Base-by-base conservation (phyloP, 441 rosid species). In the Mallotus repandus region DNA sequence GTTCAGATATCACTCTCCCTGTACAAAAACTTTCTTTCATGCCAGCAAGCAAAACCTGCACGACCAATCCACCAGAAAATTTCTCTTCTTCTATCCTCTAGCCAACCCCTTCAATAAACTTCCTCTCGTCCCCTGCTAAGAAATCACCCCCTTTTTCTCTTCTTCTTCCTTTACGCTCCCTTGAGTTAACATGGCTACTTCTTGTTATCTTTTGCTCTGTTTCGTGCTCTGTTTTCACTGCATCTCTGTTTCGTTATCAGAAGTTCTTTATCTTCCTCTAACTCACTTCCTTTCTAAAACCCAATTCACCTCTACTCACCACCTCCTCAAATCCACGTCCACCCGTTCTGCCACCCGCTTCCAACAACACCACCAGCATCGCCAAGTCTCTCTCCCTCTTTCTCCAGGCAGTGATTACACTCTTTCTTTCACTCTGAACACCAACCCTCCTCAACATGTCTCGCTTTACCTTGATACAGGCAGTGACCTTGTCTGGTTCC, bases 401-500 rank as follows among this genome's bases (percentile, higher is more conserved):
- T n/a, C n/a, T n/a, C n/a, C n/a, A n/a, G n/a, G n/a, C n/a, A n/a
- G n/a, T n/a, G n/a, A n/a, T 95, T 92, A 89, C 74, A 87, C 96
- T 22, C 89, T 92, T 46, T 88, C 97, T 50, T 80, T 92, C 77
- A 80, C 88, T 76, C 77, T 91, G 61, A 84, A 85, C 67, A 56
- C 83, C 50, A 72, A 63, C 50, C 79, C 81, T 72, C 85, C 76
- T 48, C 90, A 55, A 78, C 85, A 87, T 49, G 81, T 92, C 62
- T 87, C 92, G 3, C 93, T 95, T 69, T 95, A 88, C 82, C 86
- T 95, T 13, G 98, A 95, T 87, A 95, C 99, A 11, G 99, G 99
- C 63, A 89, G 94, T 49, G 98, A 94, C 84, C 90, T 94, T 29
- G 97, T 94, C 71, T 92, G 99, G 99, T 89, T 92, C 84, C 99